phyloP scores from a whole-genome alignment of 148 eudicot species.

The Chenopodium album region DNA sequence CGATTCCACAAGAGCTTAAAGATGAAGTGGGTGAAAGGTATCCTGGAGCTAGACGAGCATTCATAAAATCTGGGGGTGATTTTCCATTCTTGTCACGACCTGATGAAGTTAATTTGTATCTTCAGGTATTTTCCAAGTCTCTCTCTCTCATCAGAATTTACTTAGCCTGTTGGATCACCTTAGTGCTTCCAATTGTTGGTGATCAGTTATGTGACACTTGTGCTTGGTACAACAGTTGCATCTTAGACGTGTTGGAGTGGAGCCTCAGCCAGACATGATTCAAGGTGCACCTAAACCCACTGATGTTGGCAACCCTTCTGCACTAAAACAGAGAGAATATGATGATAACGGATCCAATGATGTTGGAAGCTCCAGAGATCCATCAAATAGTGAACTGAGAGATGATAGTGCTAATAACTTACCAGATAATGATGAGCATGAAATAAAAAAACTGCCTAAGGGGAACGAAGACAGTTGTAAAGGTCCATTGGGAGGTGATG shows the following conservation, averaged over 20 bases:
- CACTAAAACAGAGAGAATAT: constrained; percentile 11
- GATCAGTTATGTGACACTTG: constrained; percentile 1
- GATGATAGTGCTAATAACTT: constrained; percentile 1
- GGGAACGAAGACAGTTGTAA: constrained; percentile 14
- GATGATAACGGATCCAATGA: not conserved
- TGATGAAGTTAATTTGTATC: constrained; percentile 96
- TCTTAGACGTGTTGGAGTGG: constrained; percentile 89
- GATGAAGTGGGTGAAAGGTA: constrained; percentile 88
- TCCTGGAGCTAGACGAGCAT: constrained; percentile 86
- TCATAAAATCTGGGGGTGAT: constrained; percentile 89
- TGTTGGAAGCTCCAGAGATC: constrained; percentile 20
- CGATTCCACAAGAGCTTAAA: constrained; percentile 77
- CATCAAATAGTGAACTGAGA: constrained; percentile 20
- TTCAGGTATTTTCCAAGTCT: constrained; percentile 59
- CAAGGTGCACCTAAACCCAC: constrained; percentile 34
- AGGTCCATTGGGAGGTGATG: constrained; percentile 37
- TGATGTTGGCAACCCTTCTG: not conserved
- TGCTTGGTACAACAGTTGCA: constrained; percentile 57
- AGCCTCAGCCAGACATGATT: constrained; percentile 69
- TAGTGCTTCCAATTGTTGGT: not conserved
- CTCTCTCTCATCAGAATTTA: not conserved
- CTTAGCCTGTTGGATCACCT: not conserved
- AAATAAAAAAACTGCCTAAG: constrained; percentile 10
- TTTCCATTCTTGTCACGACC: constrained; percentile 94
- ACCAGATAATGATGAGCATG: constrained; percentile 31